Conservation (phyloP, 352 stramenopile species). For the Plasmopara muralis region DNA sequence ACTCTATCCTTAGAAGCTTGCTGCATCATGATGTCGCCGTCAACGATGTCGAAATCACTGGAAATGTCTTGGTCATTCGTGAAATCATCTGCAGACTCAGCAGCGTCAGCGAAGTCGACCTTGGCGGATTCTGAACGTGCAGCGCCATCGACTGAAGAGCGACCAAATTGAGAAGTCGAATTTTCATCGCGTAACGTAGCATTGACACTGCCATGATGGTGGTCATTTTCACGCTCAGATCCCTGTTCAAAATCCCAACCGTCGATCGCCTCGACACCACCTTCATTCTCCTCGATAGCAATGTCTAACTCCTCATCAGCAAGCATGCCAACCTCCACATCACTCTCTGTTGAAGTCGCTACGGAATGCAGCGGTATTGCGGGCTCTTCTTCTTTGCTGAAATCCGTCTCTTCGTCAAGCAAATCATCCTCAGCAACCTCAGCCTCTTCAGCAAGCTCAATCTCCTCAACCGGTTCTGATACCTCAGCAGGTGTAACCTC, state of each 20-base stretch:
- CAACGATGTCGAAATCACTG: slow-evolving; percentile 48
- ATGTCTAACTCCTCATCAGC: slow-evolving; percentile 32
- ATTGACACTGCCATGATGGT: slow-evolving; percentile 2
- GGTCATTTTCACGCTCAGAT: slow-evolving; percentile 17
- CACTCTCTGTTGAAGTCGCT: slow-evolving; percentile 7
- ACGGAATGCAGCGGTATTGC: slow-evolving; percentile 11
- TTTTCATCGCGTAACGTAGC: slow-evolving; percentile 8
- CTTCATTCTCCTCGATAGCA: slow-evolving; percentile 19
- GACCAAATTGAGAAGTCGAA: slow-evolving; percentile 2
- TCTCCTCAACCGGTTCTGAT: slow-evolving; percentile 9
- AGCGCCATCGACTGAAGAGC: slow-evolving; percentile 6
- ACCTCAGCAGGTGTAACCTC: slow-evolving; percentile 1
- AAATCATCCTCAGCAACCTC: slow-evolving; percentile 7
- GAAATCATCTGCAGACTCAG: slow-evolving; percentile 33
- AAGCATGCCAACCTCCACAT: slow-evolving; percentile 34
- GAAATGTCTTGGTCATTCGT: slow-evolving; percentile 41
- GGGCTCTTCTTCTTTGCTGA: slow-evolving; percentile 13
- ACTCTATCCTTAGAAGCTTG: slow-evolving; percentile 28
- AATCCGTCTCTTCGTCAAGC: slow-evolving; percentile 1
- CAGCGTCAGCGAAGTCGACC: slow-evolving; percentile 25
- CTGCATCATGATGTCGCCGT: slow-evolving; percentile 46
- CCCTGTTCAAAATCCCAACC: slow-evolving; percentile 27
- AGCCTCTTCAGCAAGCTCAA: slow-evolving; percentile 12
- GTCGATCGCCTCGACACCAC: slow-evolving; percentile 17
- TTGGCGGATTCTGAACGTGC: slow-evolving; percentile 9